Conservation (phyloP, 805 yeast species). For the Zygoascus bituminiphila region DNA sequence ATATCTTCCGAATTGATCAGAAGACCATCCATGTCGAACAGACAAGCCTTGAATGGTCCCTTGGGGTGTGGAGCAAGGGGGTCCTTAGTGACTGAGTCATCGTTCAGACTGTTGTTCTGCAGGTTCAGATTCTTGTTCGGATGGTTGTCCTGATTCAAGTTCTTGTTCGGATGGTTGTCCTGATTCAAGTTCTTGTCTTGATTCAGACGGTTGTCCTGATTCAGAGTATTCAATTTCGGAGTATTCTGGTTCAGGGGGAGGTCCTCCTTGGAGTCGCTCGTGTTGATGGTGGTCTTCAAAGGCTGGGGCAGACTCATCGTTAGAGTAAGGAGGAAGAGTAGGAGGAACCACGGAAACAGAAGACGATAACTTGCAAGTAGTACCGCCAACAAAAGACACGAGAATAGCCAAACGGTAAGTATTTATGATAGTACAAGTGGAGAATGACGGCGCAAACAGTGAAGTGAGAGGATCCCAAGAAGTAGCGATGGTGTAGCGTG, state of each 20-base stretch:
- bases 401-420: not conserved
- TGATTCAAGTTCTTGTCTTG: too few species aligned
- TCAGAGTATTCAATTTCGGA: too few species aligned
- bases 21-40: constrained; percentile 90
- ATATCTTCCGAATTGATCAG: constrained; percentile 86
- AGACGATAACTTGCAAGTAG: not conserved
- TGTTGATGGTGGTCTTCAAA: constrained; percentile 1
- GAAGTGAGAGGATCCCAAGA: not conserved
- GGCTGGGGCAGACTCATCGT: not conserved
- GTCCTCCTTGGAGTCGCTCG: not conserved
- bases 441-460: not conserved
- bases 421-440: constrained; percentile 1
- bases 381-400: constrained; percentile 1
- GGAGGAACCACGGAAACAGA: not conserved
- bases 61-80: not conserved
- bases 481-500: not conserved
- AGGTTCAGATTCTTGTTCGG: too few species aligned
- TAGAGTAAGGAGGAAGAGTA: not conserved
- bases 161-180: too few species aligned
- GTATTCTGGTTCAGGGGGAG: too few species aligned
- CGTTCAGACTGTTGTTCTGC: too few species aligned
- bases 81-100: too few species aligned
- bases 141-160: too few species aligned
- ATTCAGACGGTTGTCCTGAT: too few species aligned
- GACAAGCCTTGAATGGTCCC: constrained; percentile 46